phyloP scores from a whole-genome alignment of 139 green algal genomes.

The Coelastrella sp. region DNA sequence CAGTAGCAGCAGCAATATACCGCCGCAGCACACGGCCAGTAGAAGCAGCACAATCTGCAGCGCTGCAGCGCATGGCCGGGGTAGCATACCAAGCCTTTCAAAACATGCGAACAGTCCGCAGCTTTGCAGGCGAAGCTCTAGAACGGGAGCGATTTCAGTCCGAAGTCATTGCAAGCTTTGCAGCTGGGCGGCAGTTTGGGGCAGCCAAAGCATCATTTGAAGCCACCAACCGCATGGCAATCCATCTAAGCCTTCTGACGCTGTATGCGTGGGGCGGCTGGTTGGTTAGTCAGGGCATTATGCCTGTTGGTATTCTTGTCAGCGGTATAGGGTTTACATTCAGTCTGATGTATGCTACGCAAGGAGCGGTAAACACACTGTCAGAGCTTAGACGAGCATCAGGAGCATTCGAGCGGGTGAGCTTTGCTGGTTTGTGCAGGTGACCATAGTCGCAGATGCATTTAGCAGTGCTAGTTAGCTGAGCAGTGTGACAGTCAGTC shows the following conservation, averaged over 20 bases:
- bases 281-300: slow-evolving; percentile 76
- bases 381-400: slow-evolving; percentile 75
- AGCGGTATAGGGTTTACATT: slow-evolving; percentile 94
- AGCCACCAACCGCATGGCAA: slow-evolving; percentile 73
- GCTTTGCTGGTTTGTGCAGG: too few species aligned
- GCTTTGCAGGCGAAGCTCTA: slow-evolving; percentile 83
- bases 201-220: slow-evolving; percentile 85
- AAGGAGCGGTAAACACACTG: slow-evolving; percentile 86
- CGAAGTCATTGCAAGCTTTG: slow-evolving; percentile 73
- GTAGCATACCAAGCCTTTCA: slow-evolving; percentile 76
- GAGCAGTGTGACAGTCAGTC: too few species aligned
- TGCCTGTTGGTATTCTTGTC: slow-evolving; percentile 86
- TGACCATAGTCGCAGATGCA: too few species aligned
- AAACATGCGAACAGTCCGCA: slow-evolving; percentile 83
- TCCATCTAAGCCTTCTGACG: slow-evolving; percentile 84
- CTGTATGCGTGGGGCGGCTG: slow-evolving; percentile 88
- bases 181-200: slow-evolving; percentile 80
- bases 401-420: slow-evolving; percentile 70
- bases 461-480: too few species aligned
- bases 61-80: slow-evolving; percentile 77
- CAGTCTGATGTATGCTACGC: slow-evolving; percentile 88
- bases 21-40: slow-evolving; percentile 70
- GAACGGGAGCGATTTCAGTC: slow-evolving; percentile 87
- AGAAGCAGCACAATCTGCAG: slow-evolving; percentile 66
- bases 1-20: slow-evolving; percentile 82